Percentiles rank a stretch among this genome's conserved stretches.
These are phyloP conservation scores for Capsella rubella DNA, from an alignment of 441 rosid genomes.

Conservation along the genomic window DNA sequence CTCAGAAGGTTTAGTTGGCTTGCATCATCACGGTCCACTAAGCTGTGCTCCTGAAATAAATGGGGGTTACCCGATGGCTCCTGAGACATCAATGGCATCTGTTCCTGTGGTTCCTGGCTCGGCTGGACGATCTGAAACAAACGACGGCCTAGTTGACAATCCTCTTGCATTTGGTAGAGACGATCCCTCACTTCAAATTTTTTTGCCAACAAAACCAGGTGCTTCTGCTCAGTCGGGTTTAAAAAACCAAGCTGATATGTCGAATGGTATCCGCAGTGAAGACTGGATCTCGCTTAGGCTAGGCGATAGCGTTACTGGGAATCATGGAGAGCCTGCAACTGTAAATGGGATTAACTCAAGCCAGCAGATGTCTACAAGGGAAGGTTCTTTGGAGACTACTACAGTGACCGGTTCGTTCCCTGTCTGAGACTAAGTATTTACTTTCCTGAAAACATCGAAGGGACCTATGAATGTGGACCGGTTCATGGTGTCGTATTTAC, in stretches of 20 bases:
- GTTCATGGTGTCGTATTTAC: constrained; percentile 25
- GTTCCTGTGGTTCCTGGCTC: constrained; percentile 60
- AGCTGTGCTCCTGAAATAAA: constrained; percentile 64
- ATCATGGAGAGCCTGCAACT: constrained; percentile 54
- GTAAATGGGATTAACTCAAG: constrained; percentile 62
- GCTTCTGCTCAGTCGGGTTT: constrained; percentile 61
- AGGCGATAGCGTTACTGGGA: constrained; percentile 72
- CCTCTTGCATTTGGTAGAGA: constrained; percentile 80
- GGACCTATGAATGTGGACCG: constrained; percentile 16
- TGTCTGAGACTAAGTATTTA: constrained; percentile 34
- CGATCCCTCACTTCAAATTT: constrained; percentile 93
- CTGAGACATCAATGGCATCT: constrained; percentile 65
- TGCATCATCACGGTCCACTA: constrained; percentile 65
- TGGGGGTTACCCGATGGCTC: constrained; percentile 63
- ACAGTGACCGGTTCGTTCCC: constrained; percentile 81
- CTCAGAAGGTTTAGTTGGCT: constrained; percentile 66
- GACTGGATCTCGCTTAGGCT: constrained; percentile 97
- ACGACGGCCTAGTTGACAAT: constrained; percentile 83
- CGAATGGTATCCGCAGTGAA: constrained; percentile 81
- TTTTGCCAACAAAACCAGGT: constrained; percentile 86
- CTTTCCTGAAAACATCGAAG: constrained; percentile 3
- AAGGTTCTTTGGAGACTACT: constrained; percentile 55
- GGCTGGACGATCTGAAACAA: constrained; percentile 58
- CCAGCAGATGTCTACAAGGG: constrained; percentile 65
- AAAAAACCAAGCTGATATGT: constrained; percentile 72